Percentiles rank a stretch among this genome's conserved stretches.
These are phyloP conservation scores for Barnettozyma sp. DNA, from an alignment of 805 yeast species.

Conservation along the genomic window DNA sequence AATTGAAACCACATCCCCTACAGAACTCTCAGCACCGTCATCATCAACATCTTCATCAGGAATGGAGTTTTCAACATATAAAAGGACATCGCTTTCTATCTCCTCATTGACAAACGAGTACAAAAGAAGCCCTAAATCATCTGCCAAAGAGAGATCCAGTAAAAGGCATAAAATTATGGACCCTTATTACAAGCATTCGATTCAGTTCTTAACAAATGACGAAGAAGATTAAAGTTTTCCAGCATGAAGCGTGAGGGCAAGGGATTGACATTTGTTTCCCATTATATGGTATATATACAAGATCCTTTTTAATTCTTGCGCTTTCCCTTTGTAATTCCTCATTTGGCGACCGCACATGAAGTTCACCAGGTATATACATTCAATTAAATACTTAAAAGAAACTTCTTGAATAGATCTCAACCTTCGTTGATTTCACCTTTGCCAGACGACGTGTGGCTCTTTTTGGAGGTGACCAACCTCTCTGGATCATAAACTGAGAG, in stretches of 20 bases:
- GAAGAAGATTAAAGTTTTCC: constrained; percentile 3
- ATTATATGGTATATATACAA: no score
- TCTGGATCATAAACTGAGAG: constrained; percentile 40
- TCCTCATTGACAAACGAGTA: constrained; percentile 1
- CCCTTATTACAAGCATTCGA: constrained; percentile 19
- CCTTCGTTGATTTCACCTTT: no score
- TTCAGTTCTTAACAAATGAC: constrained; percentile 20
- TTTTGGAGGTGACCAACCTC: no score
- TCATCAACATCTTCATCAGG: no score
- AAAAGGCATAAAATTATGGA: background rate
- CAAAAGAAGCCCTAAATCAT: background rate
- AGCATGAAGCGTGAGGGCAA: constrained; percentile 1
- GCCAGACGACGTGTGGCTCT: no score
- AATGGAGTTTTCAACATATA: background rate
- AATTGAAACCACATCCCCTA: background rate
- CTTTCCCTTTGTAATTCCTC: no score
- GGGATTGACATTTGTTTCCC: no score
- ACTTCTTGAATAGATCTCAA: no score
- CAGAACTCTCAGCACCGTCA: background rate
- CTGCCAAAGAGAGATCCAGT: background rate
- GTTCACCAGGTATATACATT: no score
- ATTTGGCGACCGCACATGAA: no score
- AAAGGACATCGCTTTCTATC: background rate
- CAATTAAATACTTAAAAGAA: no score
- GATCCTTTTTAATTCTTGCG: no score